phyloP scores from a whole-genome alignment of 2,329 filamentous ascomycete genomes.

The Calonectria hawksworthii region DNA sequence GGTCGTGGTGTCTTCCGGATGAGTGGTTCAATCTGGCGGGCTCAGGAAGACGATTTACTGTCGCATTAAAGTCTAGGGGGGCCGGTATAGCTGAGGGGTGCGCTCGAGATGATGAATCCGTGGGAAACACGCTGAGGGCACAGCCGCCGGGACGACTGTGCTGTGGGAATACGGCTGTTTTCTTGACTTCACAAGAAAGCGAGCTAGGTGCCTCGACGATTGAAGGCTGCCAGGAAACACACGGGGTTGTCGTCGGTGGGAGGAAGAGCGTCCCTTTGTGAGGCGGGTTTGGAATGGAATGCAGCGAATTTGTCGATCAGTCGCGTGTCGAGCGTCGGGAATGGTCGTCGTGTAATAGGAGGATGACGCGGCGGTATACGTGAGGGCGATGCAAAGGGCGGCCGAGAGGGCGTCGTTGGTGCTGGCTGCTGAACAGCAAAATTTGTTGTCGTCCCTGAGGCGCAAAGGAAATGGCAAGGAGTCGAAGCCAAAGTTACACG shows the following conservation, averaged over 20 bases:
- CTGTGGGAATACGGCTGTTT: slow-evolving; percentile 46
- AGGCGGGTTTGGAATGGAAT: slow-evolving; percentile 12
- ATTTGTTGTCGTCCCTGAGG: slow-evolving; percentile 41
- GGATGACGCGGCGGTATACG: not conserved
- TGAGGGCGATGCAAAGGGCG: not conserved
- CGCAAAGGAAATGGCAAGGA: slow-evolving; percentile 39
- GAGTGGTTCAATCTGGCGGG: slow-evolving; percentile 41
- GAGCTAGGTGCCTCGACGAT: slow-evolving; percentile 32
- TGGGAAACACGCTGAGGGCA: slow-evolving; percentile 59
- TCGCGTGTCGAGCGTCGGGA: slow-evolving; percentile 1
- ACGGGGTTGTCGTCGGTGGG: slow-evolving; percentile 38
- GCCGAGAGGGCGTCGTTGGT: slow-evolving; percentile 10
- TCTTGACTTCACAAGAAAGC: slow-evolving; percentile 40
- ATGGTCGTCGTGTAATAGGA: slow-evolving; percentile 5
- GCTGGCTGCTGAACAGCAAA: slow-evolving; percentile 33
- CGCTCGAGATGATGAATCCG: slow-evolving; percentile 60
- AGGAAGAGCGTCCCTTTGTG: slow-evolving; percentile 19
- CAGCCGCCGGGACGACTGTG: slow-evolving; percentile 64
- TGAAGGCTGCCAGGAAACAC: slow-evolving; percentile 31
- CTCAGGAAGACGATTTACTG: slow-evolving; percentile 46
- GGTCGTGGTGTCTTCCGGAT: slow-evolving; percentile 32
- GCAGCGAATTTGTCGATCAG: not conserved
- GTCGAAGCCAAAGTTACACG: slow-evolving; percentile 39
- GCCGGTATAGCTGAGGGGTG: slow-evolving; percentile 39
- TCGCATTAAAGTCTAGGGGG: slow-evolving; percentile 48